Conservation (phyloP, 306 rosid species). For the Spatholobus suberectus region DNA sequence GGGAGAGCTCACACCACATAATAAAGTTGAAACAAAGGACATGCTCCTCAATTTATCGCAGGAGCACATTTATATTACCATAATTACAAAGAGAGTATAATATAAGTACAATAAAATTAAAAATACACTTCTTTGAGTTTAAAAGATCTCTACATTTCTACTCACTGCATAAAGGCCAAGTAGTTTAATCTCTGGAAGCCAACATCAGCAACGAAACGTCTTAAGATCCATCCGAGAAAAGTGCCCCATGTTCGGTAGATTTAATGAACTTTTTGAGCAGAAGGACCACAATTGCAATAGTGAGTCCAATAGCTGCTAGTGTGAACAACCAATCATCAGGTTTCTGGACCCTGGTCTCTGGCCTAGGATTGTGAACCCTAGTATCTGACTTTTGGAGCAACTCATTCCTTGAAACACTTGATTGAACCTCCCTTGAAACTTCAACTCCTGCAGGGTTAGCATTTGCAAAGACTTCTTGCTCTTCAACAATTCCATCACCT, state of each 20-base stretch:
- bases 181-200: constrained; percentile 25
- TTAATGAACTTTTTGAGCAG: constrained; percentile 81
- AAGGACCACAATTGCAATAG: constrained; percentile 81
- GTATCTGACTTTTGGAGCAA: constrained; percentile 49
- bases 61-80: constrained; percentile 39
- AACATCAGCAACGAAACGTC: constrained; percentile 22
- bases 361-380: constrained; percentile 56
- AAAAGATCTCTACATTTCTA: constrained; percentile 36
- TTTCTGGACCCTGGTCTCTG: constrained; percentile 57
- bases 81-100: constrained; percentile 30
- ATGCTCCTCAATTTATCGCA: constrained; percentile 13
- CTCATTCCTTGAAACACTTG: constrained; percentile 51
- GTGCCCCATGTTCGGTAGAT: constrained; percentile 69
- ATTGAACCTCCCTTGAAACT: constrained; percentile 48
- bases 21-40: not conserved
- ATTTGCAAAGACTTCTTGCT: constrained; percentile 47
- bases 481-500: constrained; percentile 61
- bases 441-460: constrained; percentile 50
- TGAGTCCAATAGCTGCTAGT: constrained; percentile 85
- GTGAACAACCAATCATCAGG: constrained; percentile 84
- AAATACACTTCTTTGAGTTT: constrained; percentile 9
- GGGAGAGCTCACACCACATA: not conserved
- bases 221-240: constrained; percentile 79
- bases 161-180: constrained; percentile 9
- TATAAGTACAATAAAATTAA: not conserved